Base-by-base conservation (phyloP, 2,329 filamentous ascomycete genomes). In the Tolypocladium pustulatum region DNA sequence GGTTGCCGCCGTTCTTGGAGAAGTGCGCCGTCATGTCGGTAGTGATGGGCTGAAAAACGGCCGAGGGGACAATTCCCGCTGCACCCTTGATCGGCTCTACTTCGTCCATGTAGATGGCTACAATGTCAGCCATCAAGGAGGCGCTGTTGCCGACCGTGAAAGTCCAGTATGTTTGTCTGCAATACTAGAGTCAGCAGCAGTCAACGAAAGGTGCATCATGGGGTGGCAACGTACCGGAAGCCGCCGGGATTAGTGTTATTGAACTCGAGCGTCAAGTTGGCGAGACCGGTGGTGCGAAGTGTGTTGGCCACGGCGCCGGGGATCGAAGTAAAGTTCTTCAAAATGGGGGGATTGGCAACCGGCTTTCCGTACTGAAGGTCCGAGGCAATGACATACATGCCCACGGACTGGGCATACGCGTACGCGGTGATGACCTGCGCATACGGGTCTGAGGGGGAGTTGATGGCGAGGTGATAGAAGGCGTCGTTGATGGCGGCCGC, bases 11-110 rank as follows among this genome's bases (percentile, higher is more conserved):
- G 1, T 67, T 68, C 56, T 72, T 71, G 52, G 61, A 61, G 60
- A 76, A 73, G 25, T 68, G 59, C 5, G 68, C 64, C 8, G 71
- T 69, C 60, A 74, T 65, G 41, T 69, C 68, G 8, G 68, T 68
- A 0, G 76, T 73, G 55, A 80, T 72, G 15, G 73, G 75, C 60
- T 81, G 76, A 54, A 74, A 67, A 55, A 65, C 64, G 49, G 64
- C 68, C 57, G 60, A 64, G 3, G 73, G 71, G 3, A 67, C 37
- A 0, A 67, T 61, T 3, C 65, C 68, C 1, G 63, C 51, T 12
- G 67, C 58, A 17, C 65, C 60, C 4, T 62, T 60, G 8, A 68
- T 60, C 0, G 60, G 41, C 2, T 62, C 58, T 13, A 71, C 60
- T 17, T 66, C 65, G 3, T 61, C 59, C 46, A 63, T 61, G 53